Conservation (phyloP, 768 basidiomycete species). For the Termitomyces sp. region DNA sequence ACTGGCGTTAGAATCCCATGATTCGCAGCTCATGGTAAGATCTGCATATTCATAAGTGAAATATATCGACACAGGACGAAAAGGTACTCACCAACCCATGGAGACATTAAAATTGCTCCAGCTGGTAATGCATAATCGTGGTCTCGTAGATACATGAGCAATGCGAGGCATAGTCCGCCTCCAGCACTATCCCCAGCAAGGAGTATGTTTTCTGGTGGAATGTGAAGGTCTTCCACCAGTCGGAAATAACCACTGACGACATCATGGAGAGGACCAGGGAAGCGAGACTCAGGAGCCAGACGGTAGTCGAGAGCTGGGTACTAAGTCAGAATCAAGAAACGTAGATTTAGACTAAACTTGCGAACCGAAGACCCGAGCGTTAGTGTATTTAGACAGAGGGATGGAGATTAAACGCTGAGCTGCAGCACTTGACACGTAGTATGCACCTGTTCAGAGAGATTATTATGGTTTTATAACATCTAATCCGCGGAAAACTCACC, state of each 20-base stretch:
- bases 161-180: conserved; percentile 79
- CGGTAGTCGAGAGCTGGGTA: conserved; percentile 89
- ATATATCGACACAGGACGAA: not conserved
- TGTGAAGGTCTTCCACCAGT: conserved; percentile 81
- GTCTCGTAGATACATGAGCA: conserved; percentile 94
- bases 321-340: not conserved
- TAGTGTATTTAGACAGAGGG: conserved; percentile 82
- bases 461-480: not conserved
- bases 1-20: conserved; percentile 94
- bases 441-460: conserved; percentile 58
- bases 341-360: not conserved
- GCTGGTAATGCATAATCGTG: conserved; percentile 81
- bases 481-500: conserved; percentile 42
- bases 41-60: conserved; percentile 39
- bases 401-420: conserved; percentile 90
- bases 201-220: conserved; percentile 88
- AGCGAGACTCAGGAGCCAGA: conserved; percentile 90
- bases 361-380: conserved; percentile 79
- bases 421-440: conserved; percentile 88
- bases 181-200: conserved; percentile 93
- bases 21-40: conserved; percentile 95
- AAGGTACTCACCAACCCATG: conserved; percentile 87
- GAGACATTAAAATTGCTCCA: conserved; percentile 86
- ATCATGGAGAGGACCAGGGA: conserved; percentile 87
- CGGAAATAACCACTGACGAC: conserved; percentile 85